Conservation (phyloP, 495 filamentous ascomycete species). For the Podospora conica region DNA sequence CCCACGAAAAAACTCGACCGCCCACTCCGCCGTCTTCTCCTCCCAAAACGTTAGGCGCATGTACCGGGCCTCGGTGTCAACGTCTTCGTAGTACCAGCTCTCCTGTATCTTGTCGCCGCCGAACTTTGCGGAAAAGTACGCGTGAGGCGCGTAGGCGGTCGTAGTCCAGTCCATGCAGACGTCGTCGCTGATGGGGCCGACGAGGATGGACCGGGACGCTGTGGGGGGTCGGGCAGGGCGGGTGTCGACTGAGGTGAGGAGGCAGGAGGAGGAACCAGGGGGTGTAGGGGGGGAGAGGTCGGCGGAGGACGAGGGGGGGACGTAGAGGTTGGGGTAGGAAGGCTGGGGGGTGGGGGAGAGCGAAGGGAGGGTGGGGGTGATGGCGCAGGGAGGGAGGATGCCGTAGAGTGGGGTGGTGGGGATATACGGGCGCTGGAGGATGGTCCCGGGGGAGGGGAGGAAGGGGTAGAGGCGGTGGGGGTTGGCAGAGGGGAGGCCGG, state of each 20-base stretch:
- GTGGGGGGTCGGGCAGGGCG: too few species aligned
- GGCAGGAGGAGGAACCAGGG: background rate
- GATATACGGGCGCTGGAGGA: background rate
- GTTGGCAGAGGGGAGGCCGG: background rate
- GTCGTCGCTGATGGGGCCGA: background rate
- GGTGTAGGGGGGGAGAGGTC: too few species aligned
- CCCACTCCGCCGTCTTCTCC: background rate
- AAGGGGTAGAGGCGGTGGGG: background rate
- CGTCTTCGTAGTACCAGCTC: background rate
- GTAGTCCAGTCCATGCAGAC: background rate
- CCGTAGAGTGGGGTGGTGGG: background rate
- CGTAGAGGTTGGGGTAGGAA: background rate
- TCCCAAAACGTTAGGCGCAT: background rate
- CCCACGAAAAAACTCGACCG: background rate
- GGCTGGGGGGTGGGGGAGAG: background rate
- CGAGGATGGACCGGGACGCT: background rate
- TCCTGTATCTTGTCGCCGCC: background rate
- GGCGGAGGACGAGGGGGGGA: background rate
- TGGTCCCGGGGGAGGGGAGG: background rate
- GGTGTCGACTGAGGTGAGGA: background rate
- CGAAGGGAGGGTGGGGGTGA: background rate
- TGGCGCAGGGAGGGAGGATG: background rate
- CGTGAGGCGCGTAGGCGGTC: background rate
- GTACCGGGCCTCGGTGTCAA: background rate
- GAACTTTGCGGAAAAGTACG: background rate